Evolutionary conservation across 352 stramenopile genomes (phyloP).

Genomic region (Pythium myriotylum): DNA sequence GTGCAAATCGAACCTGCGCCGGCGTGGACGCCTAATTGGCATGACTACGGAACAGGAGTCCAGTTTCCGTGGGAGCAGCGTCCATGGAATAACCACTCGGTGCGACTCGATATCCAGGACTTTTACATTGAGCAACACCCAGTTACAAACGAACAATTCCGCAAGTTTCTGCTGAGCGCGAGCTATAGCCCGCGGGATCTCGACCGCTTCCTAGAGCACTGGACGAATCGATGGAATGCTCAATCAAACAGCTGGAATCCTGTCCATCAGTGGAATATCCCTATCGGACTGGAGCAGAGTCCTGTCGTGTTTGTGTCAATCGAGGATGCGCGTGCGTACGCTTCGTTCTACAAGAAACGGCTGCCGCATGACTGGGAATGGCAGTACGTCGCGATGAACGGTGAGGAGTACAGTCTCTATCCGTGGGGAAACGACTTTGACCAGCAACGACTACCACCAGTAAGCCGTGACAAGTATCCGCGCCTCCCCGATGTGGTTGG

Average conservation of each 20-base stretch:
- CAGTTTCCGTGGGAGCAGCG: constrained; percentile 89
- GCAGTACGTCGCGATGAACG: constrained; percentile 83
- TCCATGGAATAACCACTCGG: constrained; percentile 82
- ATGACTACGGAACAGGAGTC: constrained; percentile 66
- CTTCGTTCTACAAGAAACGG: constrained; percentile 68
- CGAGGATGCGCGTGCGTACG: constrained; percentile 75
- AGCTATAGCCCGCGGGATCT: constrained; percentile 65
- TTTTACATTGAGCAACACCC: too few species aligned
- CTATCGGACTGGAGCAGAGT: constrained; percentile 46
- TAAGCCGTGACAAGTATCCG: constrained; percentile 45
- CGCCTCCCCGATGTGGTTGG: constrained; percentile 50
- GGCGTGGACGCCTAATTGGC: constrained; percentile 63
- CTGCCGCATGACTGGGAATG: constrained; percentile 86
- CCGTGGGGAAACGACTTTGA: constrained; percentile 59
- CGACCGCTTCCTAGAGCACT: constrained; percentile 76
- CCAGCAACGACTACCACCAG: constrained; percentile 21
- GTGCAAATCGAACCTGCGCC: constrained; percentile 81
- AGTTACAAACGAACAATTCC: constrained; percentile 77
- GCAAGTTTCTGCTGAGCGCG: constrained; percentile 52
- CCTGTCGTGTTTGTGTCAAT: constrained; percentile 77
- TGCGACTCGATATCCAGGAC: constrained; percentile 55
- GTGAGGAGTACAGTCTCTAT: constrained; percentile 51
- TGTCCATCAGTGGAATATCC: constrained; percentile 50
- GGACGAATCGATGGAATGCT: constrained; percentile 44
- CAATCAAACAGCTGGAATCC: constrained; percentile 15